Evolutionary conservation across 1,284 basidiomycete species (phyloP).

Genomic region (Pyrrhoderma noxium): DNA sequence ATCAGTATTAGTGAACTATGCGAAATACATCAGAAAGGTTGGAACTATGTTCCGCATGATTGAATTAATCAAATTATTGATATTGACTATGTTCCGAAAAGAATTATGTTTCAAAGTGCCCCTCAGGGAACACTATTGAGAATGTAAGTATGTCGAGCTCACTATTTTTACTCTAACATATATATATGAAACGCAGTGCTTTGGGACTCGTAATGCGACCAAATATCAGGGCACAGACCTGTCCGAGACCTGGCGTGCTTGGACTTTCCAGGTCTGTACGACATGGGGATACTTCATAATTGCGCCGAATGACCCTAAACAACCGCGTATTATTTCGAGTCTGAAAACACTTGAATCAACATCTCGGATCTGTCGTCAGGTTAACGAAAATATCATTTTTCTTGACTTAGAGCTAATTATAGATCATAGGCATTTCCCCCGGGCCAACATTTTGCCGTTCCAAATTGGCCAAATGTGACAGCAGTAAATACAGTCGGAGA

Average conservation of each 20-base stretch:
- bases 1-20: conserved; percentile 69
- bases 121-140: conserved; percentile 48
- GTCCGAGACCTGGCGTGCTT: conserved; percentile 73
- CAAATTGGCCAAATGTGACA: conserved; percentile 67
- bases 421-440: conserved; percentile 79
- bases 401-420: no score
- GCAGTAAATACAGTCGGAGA: conserved; percentile 75
- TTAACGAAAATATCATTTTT: no score
- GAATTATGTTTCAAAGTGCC: conserved; percentile 57
- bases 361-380: conserved; percentile 75
- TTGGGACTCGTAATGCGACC: conserved; percentile 70
- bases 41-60: conserved; percentile 13
- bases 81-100: conserved; percentile 30
- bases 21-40: conserved; percentile 65
- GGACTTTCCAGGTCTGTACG: conserved; percentile 90
- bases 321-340: conserved; percentile 70
- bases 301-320: conserved; percentile 53
- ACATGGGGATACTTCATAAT: conserved; percentile 90
- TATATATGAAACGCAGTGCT: conserved; percentile 71
- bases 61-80: not conserved
- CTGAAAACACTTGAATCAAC: conserved; percentile 71
- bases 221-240: conserved; percentile 58
- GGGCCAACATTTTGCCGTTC: conserved; percentile 70
- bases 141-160: conserved; percentile 37
- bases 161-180: not conserved